phyloP scores from a whole-genome alignment of 352 stramenopile species.

The Globisporangium alternatum region DNA sequence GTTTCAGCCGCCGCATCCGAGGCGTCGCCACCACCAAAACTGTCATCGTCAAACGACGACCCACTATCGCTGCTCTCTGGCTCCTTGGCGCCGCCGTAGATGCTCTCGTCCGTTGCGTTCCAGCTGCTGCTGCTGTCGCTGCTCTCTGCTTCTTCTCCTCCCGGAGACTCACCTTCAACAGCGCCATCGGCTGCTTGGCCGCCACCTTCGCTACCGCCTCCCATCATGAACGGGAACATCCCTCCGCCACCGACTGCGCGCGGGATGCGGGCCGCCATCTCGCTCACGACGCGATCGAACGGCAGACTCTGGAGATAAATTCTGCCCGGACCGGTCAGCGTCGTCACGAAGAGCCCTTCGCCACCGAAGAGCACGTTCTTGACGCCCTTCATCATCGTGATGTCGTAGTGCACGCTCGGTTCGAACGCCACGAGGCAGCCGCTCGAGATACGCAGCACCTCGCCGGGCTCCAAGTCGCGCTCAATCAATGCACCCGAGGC shows the following conservation, averaged over 20 bases:
- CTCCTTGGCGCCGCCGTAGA: conserved; percentile 33
- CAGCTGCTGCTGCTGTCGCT: conserved; percentile 23
- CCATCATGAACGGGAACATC: conserved; percentile 86
- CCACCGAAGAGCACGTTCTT: conserved; percentile 95
- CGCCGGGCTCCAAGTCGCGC: conserved; percentile 81
- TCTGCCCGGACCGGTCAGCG: conserved; percentile 86
- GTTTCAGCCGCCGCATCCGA: conserved; percentile 17
- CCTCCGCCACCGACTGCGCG: conserved; percentile 70
- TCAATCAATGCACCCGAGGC: conserved; percentile 88
- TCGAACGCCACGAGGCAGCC: conserved; percentile 91
- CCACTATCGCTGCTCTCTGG: conserved; percentile 14
- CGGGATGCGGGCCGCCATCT: conserved; percentile 89
- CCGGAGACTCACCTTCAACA: conserved; percentile 15
- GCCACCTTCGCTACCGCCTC: conserved; percentile 31
- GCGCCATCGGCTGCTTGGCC: conserved; percentile 11
- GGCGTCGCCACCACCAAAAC: conserved; percentile 19
- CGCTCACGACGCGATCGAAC: conserved; percentile 90
- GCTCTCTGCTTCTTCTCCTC: conserved; percentile 9
- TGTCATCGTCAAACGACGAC: conserved; percentile 20
- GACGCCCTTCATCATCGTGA: conserved; percentile 90
- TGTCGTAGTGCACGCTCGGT: conserved; percentile 85
- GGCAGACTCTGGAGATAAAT: conserved; percentile 92
- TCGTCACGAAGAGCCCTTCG: conserved; percentile 93
- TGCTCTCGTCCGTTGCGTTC: conserved; percentile 44
- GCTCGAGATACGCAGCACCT: conserved; percentile 91